Evolutionary conservation across 306 rosid species (phyloP), one percentile per base, ranked within the genome.

Genomic region (Acacia confusa): DNA sequence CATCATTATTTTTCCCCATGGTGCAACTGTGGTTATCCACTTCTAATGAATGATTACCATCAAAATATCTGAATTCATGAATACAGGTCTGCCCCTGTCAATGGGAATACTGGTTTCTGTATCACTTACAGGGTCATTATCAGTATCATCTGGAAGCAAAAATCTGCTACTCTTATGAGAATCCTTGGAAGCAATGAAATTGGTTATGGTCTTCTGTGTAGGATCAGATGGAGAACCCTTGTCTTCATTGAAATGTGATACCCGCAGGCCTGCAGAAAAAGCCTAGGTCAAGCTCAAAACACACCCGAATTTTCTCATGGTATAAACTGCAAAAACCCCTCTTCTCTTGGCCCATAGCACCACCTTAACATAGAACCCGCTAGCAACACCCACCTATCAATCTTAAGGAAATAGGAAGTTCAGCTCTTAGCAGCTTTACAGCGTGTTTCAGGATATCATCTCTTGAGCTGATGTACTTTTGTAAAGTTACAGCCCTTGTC

Each of bases 391-490:
- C 69, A 95, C 99, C 99, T 76, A 95, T 89, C 78, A 95, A 84
- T 85, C 99, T 87, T 70, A 95, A 66, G 70, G 99, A 95, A 81
- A 93, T 79, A n/a, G 99, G 99, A 85, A 95, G 91, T 77, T 93
- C 99, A 77, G 94, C 97, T 89, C 88, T 90, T 67, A 95, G 91
- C 85, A 95, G 86, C 88, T 90, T 93, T 63, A 88, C 85, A 45
- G 99, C 97, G 78, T 92, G 90, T 81, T 90, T 90, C 88, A 95
- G 82, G 71, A 95, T 90, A 84, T 95, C 99, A 84, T 82, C 95
- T 45, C 88, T 85, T 2, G 95, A 86, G 87, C 86, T 82, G 53
- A 95, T 87, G 85, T 84, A 82, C 82, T 90, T 88, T 7, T 78
- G 97, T 82, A 84, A 88, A 77, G 99, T 91, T 88, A 93, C 88